A percentile compares a stretch with the other conserved stretches of the same genome.
Evolutionary conservation across 2,329 filamentous ascomycete genomes (phyloP).

Genomic region (Fusarium sp.): DNA sequence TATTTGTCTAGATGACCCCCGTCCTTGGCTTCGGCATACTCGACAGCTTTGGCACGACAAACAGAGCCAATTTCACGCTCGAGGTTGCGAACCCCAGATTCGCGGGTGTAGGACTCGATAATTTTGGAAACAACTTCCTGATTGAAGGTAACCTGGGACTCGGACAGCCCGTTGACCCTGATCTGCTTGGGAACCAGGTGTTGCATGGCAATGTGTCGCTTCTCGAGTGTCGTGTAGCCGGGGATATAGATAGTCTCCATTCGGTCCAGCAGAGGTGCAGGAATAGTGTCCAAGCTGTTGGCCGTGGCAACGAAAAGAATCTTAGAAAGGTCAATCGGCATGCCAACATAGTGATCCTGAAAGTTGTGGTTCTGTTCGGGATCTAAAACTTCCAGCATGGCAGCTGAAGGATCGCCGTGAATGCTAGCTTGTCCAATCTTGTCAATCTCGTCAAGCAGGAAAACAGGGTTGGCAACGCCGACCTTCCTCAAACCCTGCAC

Average conservation of each 20-base stretch:
- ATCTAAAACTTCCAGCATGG: slow-evolving; percentile 97
- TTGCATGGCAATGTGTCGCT: slow-evolving; percentile 90
- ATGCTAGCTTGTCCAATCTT: slow-evolving; percentile 93
- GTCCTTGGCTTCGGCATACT: slow-evolving; percentile 92
- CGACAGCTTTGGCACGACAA: slow-evolving; percentile 93
- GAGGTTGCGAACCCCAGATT: slow-evolving; percentile 94
- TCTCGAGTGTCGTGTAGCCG: slow-evolving; percentile 97
- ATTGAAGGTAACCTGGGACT: slow-evolving; percentile 80
- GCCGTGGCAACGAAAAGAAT: slow-evolving; percentile 98
- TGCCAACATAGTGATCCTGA: slow-evolving; percentile 95
- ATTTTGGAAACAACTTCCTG: slow-evolving; percentile 93
- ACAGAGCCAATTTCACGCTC: slow-evolving; percentile 96
- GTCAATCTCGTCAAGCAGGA: slow-evolving; percentile 97
- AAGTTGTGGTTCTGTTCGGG: slow-evolving; percentile 97
- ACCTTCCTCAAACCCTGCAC: slow-evolving; percentile 96
- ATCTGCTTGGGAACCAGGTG: slow-evolving; percentile 98
- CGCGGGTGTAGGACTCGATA: slow-evolving; percentile 95
- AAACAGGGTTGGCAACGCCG: slow-evolving; percentile 93
- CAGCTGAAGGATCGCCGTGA: slow-evolving; percentile 94
- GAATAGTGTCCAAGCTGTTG: slow-evolving; percentile 94
- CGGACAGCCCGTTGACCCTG: slow-evolving; percentile 84
- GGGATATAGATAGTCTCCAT: slow-evolving; percentile 97
- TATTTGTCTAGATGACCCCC: slow-evolving; percentile 76
- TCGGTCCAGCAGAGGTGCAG: slow-evolving; percentile 90
- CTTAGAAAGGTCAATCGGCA: slow-evolving; percentile 95